Evolutionary conservation across 441 rosid genomes (phyloP).

Genomic region (Populus tomentosa): DNA sequence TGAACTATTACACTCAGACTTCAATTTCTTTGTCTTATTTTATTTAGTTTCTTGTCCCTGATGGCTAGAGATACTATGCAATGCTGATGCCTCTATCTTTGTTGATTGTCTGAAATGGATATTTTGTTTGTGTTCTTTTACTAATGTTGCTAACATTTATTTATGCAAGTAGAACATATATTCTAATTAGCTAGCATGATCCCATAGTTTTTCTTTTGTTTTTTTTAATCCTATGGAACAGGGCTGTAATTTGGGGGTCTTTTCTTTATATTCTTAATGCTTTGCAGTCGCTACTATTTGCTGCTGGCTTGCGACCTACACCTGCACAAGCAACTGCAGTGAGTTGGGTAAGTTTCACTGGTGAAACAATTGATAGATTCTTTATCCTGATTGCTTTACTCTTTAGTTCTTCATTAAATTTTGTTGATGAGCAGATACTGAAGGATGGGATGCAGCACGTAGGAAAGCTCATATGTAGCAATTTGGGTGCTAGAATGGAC

Average conservation of each 20-base stretch:
- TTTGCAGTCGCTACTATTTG: constrained; percentile 91
- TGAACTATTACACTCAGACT: neutral
- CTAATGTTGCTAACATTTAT: neutral
- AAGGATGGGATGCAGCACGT: constrained; percentile 98
- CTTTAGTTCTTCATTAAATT: neutral
- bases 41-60: neutral
- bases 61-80: neutral
- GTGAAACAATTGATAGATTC: neutral
- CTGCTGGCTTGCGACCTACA: constrained; percentile 96
- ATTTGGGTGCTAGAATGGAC: constrained; percentile 96
- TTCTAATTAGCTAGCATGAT: neutral
- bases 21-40: neutral
- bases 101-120: neutral
- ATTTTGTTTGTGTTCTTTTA: neutral
- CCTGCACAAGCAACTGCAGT: constrained; percentile 96
- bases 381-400: neutral
- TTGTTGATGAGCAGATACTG: constrained; percentile 50
- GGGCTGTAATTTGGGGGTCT: constrained; percentile 7
- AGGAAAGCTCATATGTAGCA: constrained; percentile 91
- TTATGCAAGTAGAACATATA: neutral
- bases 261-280: constrained; percentile 40
- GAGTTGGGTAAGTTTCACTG: constrained; percentile 75
- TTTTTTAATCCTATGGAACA: neutral
- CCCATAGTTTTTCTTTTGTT: neutral
- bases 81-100: neutral